Evolutionary conservation across 169 alveolate species (phyloP), one percentile per base, ranked within the genome.

Genomic region (Eimeria tenella): DNA sequence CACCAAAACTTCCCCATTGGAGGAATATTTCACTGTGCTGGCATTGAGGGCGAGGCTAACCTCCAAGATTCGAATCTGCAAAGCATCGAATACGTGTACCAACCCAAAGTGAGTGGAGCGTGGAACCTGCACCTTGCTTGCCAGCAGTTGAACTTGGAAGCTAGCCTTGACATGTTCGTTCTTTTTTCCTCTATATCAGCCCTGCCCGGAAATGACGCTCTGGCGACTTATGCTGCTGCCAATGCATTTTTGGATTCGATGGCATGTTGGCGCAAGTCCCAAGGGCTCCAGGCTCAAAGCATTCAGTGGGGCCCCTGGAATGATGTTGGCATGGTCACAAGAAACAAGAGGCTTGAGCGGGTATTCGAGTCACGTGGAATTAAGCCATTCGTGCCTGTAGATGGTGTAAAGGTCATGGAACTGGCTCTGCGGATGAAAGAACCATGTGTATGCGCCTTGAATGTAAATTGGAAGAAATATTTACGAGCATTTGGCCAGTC

Each of bases 241-340:
- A 96, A 96, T 60, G 50, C 95, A 8, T 94, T 79, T 74, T 86
- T 95, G 8, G 97, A 96, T 79, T 79, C 86, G 15, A 93, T 95
- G 11, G 96, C 97, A 52, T 89, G 77, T 5, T 83, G 90, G 87
- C 93, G 98, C 63, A 63, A 95, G 75, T 62, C 62, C 7, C 63
- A 70, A 71, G 96, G 95, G 23, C 65, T 95, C 7, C 87, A 90
- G 31, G 95, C 95, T 19, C 63, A 68, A n/a, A 93, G 95, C 77
- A 93, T 96, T 86, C 97, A 94, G 82, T 96, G 97, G 97, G 97
- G 97, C 0, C 96, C 96, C 55, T 96, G 97, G 97, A n/a, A 19
- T 6, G 95, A 93, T 17, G 71, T 31, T 4, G 95, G 95, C 25
- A 93, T 81, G 95, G 95, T 83, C 21, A 70, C 95, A 10, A 65